phyloP scores from a whole-genome alignment of 1,139 yeast genomes.

The Blastobotrys arbuscula region DNA sequence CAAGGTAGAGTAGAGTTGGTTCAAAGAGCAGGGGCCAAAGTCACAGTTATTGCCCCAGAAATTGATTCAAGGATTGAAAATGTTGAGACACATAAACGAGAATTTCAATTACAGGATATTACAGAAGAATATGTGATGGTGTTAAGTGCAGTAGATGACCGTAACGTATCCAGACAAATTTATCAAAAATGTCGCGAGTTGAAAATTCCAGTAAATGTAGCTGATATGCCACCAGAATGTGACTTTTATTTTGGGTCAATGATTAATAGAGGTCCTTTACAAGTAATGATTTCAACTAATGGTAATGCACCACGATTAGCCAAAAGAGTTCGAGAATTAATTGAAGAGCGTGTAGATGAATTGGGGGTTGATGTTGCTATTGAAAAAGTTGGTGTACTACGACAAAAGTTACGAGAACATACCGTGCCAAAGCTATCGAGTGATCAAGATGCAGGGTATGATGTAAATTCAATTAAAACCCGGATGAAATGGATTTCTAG shows the following conservation, averaged over 20 bases:
- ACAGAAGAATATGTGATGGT: slow-evolving; percentile 50
- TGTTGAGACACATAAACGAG: background rate
- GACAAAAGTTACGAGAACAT: slow-evolving; percentile 47
- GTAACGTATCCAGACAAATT: slow-evolving; percentile 51
- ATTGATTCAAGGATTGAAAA: slow-evolving; percentile 41
- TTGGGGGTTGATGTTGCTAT: slow-evolving; percentile 45
- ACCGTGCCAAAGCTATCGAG: slow-evolving; percentile 17
- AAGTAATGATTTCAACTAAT: slow-evolving; percentile 77
- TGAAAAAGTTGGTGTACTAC: slow-evolving; percentile 53
- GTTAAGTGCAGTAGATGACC: slow-evolving; percentile 73
- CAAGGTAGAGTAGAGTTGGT: slow-evolving; percentile 62
- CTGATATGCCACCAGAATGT: slow-evolving; percentile 77
- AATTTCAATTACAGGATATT: slow-evolving; percentile 20
- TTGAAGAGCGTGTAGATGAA: slow-evolving; percentile 39
- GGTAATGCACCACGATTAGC: slow-evolving; percentile 80
- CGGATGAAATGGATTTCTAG: slow-evolving; percentile 71
- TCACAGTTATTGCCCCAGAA: slow-evolving; percentile 61
- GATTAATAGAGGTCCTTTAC: slow-evolving; percentile 70
- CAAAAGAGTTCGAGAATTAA: slow-evolving; percentile 54
- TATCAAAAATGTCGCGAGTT: slow-evolving; percentile 51
- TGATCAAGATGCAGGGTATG: slow-evolving; percentile 42
- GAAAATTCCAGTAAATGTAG: slow-evolving; percentile 68
- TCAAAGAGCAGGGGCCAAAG: slow-evolving; percentile 60
- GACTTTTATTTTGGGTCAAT: slow-evolving; percentile 84
- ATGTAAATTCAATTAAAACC: slow-evolving; percentile 45